Evolutionary conservation across 345 rosid species (phyloP).

Genomic region (Viola odorata): DNA sequence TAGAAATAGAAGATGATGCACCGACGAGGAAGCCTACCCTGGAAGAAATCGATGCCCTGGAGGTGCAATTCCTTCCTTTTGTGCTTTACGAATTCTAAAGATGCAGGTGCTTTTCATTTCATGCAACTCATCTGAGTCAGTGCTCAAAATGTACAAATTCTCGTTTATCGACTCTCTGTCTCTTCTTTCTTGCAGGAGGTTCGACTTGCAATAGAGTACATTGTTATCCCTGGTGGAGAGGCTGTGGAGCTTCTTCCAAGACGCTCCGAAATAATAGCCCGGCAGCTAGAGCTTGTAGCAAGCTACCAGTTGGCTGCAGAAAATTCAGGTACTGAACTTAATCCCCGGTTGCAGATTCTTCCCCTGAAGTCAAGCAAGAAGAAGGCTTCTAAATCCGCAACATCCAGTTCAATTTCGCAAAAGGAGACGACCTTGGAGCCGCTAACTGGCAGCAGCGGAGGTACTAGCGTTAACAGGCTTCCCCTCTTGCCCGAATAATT

Average conservation of each 20-base stretch:
- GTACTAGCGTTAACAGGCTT: conserved; percentile 49
- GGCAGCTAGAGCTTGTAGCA: conserved; percentile 85
- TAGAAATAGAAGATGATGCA: conserved; percentile 85
- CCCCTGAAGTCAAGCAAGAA: conserved; percentile 57
- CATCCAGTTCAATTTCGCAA: conserved; percentile 22
- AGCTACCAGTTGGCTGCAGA: conserved; percentile 84
- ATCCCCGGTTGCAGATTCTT: conserved; percentile 87
- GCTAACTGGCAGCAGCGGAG: conserved; percentile 25
- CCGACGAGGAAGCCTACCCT: conserved; percentile 78
- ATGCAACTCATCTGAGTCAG: neutral
- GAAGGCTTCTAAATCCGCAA: conserved; percentile 26
- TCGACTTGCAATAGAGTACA: conserved; percentile 83
- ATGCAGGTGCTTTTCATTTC: neutral
- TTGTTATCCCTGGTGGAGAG: conserved; percentile 92
- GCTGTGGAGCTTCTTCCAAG: conserved; percentile 95
- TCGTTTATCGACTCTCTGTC: neutral
- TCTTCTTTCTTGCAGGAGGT: conserved; percentile 54
- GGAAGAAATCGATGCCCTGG: conserved; percentile 97
- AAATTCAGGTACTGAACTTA: conserved; percentile 71
- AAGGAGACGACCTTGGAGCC: conserved; percentile 18
- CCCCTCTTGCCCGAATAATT: conserved; percentile 68
- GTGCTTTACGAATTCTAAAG: neutral
- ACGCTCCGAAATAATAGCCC: conserved; percentile 70
- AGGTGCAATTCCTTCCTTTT: conserved; percentile 39
- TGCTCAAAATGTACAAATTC: neutral